Conservation (phyloP, 2,329 filamentous ascomycete species). For the Colletotrichum chlorophyti region DNA sequence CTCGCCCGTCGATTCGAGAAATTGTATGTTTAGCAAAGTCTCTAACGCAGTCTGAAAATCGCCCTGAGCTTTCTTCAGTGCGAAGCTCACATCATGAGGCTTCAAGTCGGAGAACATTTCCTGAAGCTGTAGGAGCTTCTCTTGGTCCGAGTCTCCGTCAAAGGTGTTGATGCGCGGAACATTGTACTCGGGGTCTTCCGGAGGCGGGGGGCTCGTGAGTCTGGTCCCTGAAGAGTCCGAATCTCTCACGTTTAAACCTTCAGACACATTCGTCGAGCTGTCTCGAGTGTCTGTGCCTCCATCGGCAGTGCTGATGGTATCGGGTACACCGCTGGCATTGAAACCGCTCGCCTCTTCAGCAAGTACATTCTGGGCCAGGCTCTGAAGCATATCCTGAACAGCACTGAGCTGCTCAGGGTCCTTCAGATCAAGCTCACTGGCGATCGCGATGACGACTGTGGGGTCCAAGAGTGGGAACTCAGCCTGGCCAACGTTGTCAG, state of each 20-base stretch:
- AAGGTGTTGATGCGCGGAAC: conserved; percentile 35
- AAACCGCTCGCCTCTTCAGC: conserved; percentile 78
- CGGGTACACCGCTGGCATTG: conserved; percentile 76
- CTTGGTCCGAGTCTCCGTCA: conserved; percentile 56
- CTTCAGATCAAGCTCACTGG: conserved; percentile 73
- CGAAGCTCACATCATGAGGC: conserved; percentile 68
- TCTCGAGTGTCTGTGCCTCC: conserved; percentile 33
- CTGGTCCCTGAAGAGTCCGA: conserved; percentile 39
- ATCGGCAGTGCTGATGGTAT: conserved; percentile 38
- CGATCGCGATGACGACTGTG: conserved; percentile 77
- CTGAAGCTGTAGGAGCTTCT: conserved; percentile 68
- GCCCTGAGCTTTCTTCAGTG: conserved; percentile 71
- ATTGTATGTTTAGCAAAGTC: conserved; percentile 79
- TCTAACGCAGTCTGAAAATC: conserved; percentile 77
- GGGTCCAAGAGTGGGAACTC: conserved; percentile 72
- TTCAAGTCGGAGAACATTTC: conserved; percentile 77
- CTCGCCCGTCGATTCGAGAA: conserved; percentile 72
- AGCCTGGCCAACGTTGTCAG: neutral
- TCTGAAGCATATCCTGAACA: conserved; percentile 67
- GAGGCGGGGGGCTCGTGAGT: conserved; percentile 25
- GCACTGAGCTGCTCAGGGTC: conserved; percentile 56
- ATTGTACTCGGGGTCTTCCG: conserved; percentile 16
- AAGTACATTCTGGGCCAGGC: conserved; percentile 68
- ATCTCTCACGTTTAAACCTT: conserved; percentile 34
- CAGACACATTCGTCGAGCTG: conserved; percentile 32